Evolutionary conservation across 1,284 basidiomycete genomes (phyloP).

Genomic region (Lentinula novae-zelandiae): DNA sequence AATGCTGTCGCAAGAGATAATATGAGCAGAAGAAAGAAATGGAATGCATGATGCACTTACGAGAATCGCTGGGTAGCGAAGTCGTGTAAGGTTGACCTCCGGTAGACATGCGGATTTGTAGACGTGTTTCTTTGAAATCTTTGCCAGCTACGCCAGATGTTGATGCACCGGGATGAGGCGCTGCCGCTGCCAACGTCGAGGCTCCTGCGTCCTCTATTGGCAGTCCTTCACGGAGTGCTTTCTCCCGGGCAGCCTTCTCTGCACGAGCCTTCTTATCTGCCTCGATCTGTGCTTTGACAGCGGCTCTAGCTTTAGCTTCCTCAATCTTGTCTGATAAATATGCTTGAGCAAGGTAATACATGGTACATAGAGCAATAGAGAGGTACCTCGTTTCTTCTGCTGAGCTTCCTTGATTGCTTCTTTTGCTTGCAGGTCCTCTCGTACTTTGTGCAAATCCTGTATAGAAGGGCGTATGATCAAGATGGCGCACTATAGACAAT

Average conservation of each 20-base stretch:
- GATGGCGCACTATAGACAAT: background rate
- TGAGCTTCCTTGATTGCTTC: constrained; percentile 69
- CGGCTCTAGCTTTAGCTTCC: constrained; percentile 79
- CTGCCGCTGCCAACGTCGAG: constrained; percentile 24
- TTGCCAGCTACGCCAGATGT: constrained; percentile 51
- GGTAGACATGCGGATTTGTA: constrained; percentile 80
- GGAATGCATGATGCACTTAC: constrained; percentile 41
- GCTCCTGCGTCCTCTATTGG: constrained; percentile 33
- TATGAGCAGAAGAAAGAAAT: constrained; percentile 4
- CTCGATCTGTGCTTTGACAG: constrained; percentile 90
- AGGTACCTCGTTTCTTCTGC: constrained; percentile 68
- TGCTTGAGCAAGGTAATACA: no score
- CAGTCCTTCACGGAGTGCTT: constrained; percentile 78
- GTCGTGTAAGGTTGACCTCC: constrained; percentile 81
- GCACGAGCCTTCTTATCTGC: constrained; percentile 88
- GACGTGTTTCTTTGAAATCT: constrained; percentile 79
- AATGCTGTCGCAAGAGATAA: constrained; percentile 47
- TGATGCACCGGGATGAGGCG: constrained; percentile 32
- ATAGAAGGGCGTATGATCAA: background rate
- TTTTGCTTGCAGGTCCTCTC: constrained; percentile 16
- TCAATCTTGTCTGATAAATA: constrained; percentile 77
- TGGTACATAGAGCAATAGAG: background rate
- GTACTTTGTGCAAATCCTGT: constrained; percentile 15
- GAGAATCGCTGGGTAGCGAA: constrained; percentile 73
- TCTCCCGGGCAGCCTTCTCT: constrained; percentile 83